Percentiles rank a stretch among this genome's conserved stretches.
phyloP scores from a whole-genome alignment of 192 early-diverging fungal genomes.

The Mortierella claussenii region DNA sequence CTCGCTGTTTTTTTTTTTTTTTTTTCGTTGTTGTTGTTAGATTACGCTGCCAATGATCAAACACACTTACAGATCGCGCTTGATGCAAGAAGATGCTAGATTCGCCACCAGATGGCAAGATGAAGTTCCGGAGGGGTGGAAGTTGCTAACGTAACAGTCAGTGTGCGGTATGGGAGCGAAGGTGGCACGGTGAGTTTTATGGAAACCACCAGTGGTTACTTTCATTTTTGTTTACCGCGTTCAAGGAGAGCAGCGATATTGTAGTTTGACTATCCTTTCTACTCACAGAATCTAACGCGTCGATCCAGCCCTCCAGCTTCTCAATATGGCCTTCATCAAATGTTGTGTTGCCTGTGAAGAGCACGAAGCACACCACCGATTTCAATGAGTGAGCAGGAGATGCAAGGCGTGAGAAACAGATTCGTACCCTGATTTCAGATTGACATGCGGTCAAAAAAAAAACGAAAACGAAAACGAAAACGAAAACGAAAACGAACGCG shows the following conservation, averaged over 20 bases:
- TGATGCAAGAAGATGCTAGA: conserved; percentile 86
- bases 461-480: too few species aligned
- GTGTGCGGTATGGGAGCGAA: too few species aligned
- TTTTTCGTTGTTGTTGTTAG: background rate
- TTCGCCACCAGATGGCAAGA: conserved; percentile 81
- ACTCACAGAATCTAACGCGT: conserved; percentile 69
- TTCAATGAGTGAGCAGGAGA: too few species aligned
- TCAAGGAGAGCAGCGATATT: conserved; percentile 77
- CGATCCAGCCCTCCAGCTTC: conserved; percentile 88
- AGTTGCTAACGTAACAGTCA: too few species aligned
- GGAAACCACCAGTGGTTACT: too few species aligned
- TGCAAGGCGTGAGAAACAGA: background rate
- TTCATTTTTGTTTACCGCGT: too few species aligned
- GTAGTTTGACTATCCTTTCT: too few species aligned
- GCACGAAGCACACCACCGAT: too few species aligned
- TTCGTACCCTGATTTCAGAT: too few species aligned
- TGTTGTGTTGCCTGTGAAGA: conserved; percentile 63
- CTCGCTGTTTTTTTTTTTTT: conserved; percentile 3
- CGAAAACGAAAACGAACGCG: too few species aligned
- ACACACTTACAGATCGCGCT: conserved; percentile 70
- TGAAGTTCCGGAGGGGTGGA: conserved; percentile 58
- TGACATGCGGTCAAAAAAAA: background rate
- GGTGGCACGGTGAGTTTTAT: too few species aligned
- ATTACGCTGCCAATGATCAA: background rate
- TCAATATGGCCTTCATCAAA: conserved; percentile 80